phyloP scores from a whole-genome alignment of 2,329 filamentous ascomycete species.

The Alternaria novae-zelandiae region DNA sequence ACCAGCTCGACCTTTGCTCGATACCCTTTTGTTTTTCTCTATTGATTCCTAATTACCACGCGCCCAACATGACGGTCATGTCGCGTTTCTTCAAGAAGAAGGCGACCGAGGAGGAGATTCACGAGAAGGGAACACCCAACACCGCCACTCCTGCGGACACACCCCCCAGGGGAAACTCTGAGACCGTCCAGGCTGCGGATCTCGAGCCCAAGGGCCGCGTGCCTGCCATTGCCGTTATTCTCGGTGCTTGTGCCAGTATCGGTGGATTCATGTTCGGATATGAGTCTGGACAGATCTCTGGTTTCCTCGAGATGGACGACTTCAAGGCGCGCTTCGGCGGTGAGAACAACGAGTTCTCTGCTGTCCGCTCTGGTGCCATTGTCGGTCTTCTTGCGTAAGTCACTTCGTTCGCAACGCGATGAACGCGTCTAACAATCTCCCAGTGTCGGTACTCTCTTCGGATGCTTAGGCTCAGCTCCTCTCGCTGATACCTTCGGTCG shows the following conservation, averaged over 20 bases:
- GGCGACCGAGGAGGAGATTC: conserved; percentile 19
- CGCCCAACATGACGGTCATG: conserved; percentile 8
- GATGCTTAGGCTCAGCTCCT: conserved; percentile 65
- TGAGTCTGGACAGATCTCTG: conserved; percentile 23
- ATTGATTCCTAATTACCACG: conserved; percentile 3
- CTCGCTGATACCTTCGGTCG: conserved; percentile 68
- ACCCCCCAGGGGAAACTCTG: conserved; percentile 32
- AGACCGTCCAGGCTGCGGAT: conserved; percentile 7
- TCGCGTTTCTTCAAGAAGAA: conserved; percentile 35
- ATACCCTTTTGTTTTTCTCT: not conserved
- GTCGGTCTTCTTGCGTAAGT: conserved; percentile 45
- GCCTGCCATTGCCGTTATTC: conserved; percentile 35
- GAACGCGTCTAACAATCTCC: conserved; percentile 7
- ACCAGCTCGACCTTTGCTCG: conserved; percentile 3
- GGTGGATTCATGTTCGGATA: conserved; percentile 46
- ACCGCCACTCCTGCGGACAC: conserved; percentile 32
- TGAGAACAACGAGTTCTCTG: conserved; percentile 41
- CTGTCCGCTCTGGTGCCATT: conserved; percentile 44
- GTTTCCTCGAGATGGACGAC: conserved; percentile 45
- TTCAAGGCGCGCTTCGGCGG: conserved; percentile 43
- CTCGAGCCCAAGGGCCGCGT: conserved; percentile 31
- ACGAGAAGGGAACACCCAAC: conserved; percentile 35
- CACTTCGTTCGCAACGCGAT: not conserved
- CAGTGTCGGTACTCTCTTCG: conserved; percentile 73
- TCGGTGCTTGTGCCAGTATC: conserved; percentile 42